These are phyloP conservation scores for Coemansia sp. DNA, from an alignment of 192 early-diverging fungal species.

Conservation along the genomic window DNA sequence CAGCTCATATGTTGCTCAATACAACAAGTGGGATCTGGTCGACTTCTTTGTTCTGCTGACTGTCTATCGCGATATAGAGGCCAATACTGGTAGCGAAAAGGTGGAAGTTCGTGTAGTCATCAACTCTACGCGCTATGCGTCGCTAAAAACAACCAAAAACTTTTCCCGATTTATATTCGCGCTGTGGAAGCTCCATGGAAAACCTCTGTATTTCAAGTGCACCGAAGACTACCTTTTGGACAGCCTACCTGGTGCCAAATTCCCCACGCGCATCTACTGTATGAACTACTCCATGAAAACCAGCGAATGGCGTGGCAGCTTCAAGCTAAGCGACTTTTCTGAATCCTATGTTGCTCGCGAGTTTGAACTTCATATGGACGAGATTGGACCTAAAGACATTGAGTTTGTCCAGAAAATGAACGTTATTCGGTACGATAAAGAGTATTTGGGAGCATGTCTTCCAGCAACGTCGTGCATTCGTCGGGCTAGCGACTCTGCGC, in stretches of 20 bases:
- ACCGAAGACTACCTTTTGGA: conserved; percentile 3
- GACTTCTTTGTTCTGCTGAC: conserved; percentile 4
- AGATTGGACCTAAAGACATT: not conserved
- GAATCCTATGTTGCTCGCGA: not conserved
- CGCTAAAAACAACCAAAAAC: not conserved
- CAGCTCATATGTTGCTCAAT: not conserved
- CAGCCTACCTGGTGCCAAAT: not conserved
- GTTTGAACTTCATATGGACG: not conserved
- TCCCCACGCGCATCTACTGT: conserved; percentile 1
- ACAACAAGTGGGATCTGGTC: not conserved
- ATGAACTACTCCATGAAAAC: conserved; percentile 3
- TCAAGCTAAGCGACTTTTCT: not conserved
- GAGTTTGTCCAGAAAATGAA: not conserved
- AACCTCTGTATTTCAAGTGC: conserved; percentile 1
- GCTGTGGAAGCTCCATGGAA: not conserved
- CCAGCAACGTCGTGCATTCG: conserved; percentile 3
- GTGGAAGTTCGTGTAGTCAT: not conserved
- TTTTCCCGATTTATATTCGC: not conserved
- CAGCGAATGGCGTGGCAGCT: not conserved
- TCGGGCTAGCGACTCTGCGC: not conserved
- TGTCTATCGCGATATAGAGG: not conserved
- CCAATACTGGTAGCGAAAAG: not conserved
- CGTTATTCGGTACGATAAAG: conserved; percentile 1
- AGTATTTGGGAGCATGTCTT: not conserved
- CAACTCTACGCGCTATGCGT: not conserved